Conservation (phyloP, 2,329 filamentous ascomycete genomes). For the Colletotrichum caudatum region DNA sequence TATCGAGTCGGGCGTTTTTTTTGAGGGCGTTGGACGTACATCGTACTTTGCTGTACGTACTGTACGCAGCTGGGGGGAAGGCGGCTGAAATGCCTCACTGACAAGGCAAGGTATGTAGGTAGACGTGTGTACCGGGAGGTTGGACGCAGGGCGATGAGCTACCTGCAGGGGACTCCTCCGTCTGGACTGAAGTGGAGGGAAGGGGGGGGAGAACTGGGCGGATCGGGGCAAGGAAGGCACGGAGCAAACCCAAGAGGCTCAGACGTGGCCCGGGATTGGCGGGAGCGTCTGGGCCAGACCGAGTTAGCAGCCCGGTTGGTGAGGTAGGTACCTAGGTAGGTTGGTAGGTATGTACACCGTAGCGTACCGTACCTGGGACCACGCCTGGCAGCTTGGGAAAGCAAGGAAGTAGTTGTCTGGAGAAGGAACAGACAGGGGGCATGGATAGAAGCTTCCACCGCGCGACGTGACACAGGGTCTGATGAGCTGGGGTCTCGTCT, state of each 20-base stretch:
- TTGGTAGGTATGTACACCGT: too few species aligned
- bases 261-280: slow-evolving; percentile 41
- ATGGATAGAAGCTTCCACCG: background rate
- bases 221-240: slow-evolving; percentile 33
- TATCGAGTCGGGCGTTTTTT: background rate
- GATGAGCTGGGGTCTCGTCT: background rate
- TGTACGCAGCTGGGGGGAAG: background rate
- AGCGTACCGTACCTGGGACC: background rate
- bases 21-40: background rate
- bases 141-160: background rate
- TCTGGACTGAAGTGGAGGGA: slow-evolving; percentile 29
- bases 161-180: slow-evolving; percentile 4
- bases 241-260: slow-evolving; percentile 40
- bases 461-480: background rate
- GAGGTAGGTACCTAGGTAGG: background rate
- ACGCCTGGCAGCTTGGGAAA: background rate
- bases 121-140: background rate
- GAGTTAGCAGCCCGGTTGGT: slow-evolving; percentile 22
- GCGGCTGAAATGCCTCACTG: slow-evolving; percentile 39
- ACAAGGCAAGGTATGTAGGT: background rate
- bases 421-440: background rate
- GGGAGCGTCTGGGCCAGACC: slow-evolving; percentile 32
- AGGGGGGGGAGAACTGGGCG: slow-evolving; percentile 10
- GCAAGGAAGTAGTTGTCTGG: background rate
- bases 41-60: too few species aligned